phyloP scores from a whole-genome alignment of 805 yeast species.

The Ascoidea tarda region DNA sequence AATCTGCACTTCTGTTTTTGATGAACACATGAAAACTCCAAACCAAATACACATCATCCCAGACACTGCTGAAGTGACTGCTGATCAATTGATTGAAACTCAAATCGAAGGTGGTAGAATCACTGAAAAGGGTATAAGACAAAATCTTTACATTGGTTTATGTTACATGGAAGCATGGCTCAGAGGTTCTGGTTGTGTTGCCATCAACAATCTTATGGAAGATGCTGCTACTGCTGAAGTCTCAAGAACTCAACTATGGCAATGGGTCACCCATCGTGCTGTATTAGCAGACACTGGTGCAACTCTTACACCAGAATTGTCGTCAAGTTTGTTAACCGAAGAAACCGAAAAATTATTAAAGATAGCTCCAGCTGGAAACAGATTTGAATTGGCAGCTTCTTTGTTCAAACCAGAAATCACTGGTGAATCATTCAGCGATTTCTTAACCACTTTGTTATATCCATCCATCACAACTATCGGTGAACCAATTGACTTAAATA shows the following conservation, averaged over 20 bases:
- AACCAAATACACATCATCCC: constrained; percentile 48
- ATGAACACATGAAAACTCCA: constrained; percentile 64
- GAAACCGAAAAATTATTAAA: constrained; percentile 38
- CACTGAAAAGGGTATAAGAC: constrained; percentile 54
- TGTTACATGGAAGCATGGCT: constrained; percentile 68
- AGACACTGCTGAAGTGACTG: constrained; percentile 29
- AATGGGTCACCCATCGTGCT: constrained; percentile 58
- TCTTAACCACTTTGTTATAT: constrained; percentile 52
- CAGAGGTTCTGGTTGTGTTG: constrained; percentile 58
- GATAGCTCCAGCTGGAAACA: constrained; percentile 24
- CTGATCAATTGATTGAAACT: constrained; percentile 48
- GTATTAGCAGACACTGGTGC: constrained; percentile 37
- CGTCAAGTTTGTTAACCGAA: constrained; percentile 34
- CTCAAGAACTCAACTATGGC: constrained; percentile 59
- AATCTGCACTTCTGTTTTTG: constrained; percentile 52
- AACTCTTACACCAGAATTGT: constrained; percentile 35
- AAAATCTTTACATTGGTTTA: constrained; percentile 48
- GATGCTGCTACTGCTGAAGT: constrained; percentile 74
- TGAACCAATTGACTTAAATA: not conserved
- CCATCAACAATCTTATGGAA: constrained; percentile 64
- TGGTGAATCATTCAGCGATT: constrained; percentile 48
- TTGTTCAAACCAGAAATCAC: constrained; percentile 51
- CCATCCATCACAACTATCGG: constrained; percentile 29
- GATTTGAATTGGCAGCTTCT: constrained; percentile 41
- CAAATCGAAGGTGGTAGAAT: constrained; percentile 41